phyloP scores from a whole-genome alignment of 2,329 filamentous ascomycete species.

The Fusarium stilboides region DNA sequence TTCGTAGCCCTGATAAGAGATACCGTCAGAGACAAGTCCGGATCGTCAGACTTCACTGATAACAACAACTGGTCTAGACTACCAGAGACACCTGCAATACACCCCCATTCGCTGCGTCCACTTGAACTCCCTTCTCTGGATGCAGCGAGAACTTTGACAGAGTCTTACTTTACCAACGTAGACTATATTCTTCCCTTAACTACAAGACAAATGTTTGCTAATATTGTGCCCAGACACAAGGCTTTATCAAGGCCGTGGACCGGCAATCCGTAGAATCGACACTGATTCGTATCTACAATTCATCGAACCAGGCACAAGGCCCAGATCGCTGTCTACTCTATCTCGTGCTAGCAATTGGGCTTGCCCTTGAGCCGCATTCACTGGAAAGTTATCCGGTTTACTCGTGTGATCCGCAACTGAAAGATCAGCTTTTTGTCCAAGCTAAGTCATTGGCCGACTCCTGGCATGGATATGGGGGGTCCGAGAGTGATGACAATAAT shows the following conservation, averaged over 20 bases:
- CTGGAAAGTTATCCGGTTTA: conserved; percentile 67
- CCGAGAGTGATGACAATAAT: conserved; percentile 67
- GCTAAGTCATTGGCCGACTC: conserved; percentile 67
- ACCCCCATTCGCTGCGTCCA: conserved; percentile 51
- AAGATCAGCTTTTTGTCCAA: conserved; percentile 75
- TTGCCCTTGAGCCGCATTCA: conserved; percentile 70
- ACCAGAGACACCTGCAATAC: conserved; percentile 66
- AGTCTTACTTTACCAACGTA: conserved; percentile 74
- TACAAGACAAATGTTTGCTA: neutral
- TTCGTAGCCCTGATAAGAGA: conserved; percentile 73
- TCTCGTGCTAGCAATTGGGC: conserved; percentile 74
- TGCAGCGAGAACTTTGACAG: conserved; percentile 62
- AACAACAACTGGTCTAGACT: conserved; percentile 72
- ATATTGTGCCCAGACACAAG: conserved; percentile 64
- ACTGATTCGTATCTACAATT: conserved; percentile 61
- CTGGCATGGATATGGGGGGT: conserved; percentile 12
- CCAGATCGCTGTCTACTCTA: conserved; percentile 73
- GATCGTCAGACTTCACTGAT: conserved; percentile 70
- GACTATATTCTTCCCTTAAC: conserved; percentile 30
- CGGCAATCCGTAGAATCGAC: conserved; percentile 67
- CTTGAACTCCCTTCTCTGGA: conserved; percentile 62
- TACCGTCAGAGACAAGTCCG: conserved; percentile 70
- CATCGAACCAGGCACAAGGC: conserved; percentile 56
- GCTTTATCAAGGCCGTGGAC: conserved; percentile 73
- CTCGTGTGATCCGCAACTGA: conserved; percentile 64